Evolutionary conservation across 2,329 filamentous ascomycete genomes (phyloP).

Genomic region (Coniochaeta sp.): DNA sequence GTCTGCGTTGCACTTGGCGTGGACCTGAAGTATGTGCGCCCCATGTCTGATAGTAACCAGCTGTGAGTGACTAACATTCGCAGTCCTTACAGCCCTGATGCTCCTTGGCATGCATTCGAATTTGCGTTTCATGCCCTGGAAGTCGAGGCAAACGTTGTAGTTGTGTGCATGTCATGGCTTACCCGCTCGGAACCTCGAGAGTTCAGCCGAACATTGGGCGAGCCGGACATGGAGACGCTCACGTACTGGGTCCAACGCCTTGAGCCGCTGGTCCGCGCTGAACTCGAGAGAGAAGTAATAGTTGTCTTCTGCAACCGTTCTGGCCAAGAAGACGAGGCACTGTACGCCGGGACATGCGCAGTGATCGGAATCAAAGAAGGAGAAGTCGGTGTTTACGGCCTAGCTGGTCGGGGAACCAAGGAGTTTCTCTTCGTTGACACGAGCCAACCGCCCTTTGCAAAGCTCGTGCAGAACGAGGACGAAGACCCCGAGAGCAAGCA

Average conservation of each 20-base stretch:
- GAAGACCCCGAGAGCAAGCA: too few relatives aligned
- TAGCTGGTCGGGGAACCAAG: conserved; percentile 55
- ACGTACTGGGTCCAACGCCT: conserved; percentile 59
- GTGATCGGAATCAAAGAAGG: conserved; percentile 52
- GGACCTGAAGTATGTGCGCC: conserved; percentile 49
- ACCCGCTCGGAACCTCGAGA: conserved; percentile 39
- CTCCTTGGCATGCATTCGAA: conserved; percentile 37
- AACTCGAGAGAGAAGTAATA: conserved; percentile 42
- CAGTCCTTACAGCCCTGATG: conserved; percentile 44
- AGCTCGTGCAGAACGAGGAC: conserved; percentile 19
- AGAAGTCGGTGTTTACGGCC: conserved; percentile 51
- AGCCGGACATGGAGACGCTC: conserved; percentile 55
- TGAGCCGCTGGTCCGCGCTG: conserved; percentile 41
- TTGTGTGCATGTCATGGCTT: conserved; percentile 61
- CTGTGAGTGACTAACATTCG: too few relatives aligned
- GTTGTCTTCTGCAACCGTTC: conserved; percentile 57
- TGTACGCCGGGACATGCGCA: conserved; percentile 58
- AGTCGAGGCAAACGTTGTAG: conserved; percentile 49
- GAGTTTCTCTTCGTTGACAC: conserved; percentile 53
- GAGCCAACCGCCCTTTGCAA: conserved; percentile 21
- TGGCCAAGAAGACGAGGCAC: conserved; percentile 49
- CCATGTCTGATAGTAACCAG: too few relatives aligned
- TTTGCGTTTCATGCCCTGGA: conserved; percentile 49
- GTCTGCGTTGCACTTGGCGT: conserved; percentile 56
- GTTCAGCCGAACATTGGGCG: conserved; percentile 30